Base-by-base conservation (phyloP, 164 flowering plant species). In the Chloranthus sessilifolius region DNA sequence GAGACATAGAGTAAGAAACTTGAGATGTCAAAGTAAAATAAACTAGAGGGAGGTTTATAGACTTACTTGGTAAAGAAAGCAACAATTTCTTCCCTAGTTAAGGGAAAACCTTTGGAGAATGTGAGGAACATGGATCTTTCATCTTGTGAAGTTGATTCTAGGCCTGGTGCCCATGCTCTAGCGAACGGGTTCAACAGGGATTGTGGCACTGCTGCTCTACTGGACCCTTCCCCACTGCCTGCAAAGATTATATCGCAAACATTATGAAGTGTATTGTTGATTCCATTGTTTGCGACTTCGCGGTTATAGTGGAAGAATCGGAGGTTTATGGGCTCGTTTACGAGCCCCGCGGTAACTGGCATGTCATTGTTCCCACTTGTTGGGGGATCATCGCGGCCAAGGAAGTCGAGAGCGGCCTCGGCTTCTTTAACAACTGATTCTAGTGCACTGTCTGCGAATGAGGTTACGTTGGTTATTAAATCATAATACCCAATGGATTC, bases 51-150 rank as follows among this genome's bases (percentile, higher is more conserved):
- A 7, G 11, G 14, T 43, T 21, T 7, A 25, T 20, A 29, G 16
- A 40, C 56, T 8, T 52, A 52, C 55, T 24, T 37, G 0, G 37
- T 41, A 25, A 52, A 52, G 40, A 39, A 52, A 11, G 17, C 21
- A 3, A 40, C 0, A n/a, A 52, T 39, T 8, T 52, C 56, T 4
- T 52, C 37, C 26, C 3, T 38, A 5, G 36, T 9, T 7, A 52
- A 10, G 9, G 56, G 56, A 28, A 27, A 40, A 5, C 56, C 56
- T n/a, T 27, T 52, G 27, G 56, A 52, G 36, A 52, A 52, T 17
- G 56, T 52, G n/a, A 52, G 33, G 27, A 52, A 52, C 56, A 52
- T 52, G 27, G 56, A 52, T 4, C 56, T 19, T 5, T 16, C n/a
- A 24, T 37, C 43, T 15, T 51, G 43, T 6, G 19, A 10, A 12